Percentiles rank a stretch among this genome's conserved stretches.
phyloP scores from a whole-genome alignment of 1,284 basidiomycete species.

The Boletus semigastroideus region DNA sequence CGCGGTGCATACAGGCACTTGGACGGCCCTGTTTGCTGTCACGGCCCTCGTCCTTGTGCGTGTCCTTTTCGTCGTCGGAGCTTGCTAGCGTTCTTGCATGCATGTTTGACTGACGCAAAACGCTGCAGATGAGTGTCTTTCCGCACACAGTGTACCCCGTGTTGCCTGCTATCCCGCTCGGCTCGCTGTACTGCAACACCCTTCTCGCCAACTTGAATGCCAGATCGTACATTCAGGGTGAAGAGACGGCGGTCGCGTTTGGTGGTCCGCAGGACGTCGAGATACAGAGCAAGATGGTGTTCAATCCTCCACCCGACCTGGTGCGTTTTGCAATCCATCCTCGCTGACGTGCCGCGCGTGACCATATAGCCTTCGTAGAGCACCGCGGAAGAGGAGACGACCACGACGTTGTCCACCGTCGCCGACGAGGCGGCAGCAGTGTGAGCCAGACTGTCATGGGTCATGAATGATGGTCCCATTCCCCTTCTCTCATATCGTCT shows the following conservation, averaged over 20 bases:
- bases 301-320: not conserved
- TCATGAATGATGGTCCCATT: no score
- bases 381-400: no score
- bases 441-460: no score
- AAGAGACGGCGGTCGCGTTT: not conserved
- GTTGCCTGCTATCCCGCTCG: not conserved
- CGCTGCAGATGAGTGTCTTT: not conserved
- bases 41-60: constrained; percentile 12
- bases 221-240: constrained; percentile 8
- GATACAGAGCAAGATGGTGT: not conserved
- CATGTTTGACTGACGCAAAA: not conserved
- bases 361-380: no score
- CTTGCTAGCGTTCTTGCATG: not conserved
- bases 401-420: no score
- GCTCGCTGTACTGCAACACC: constrained; percentile 16
- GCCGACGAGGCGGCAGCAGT: no score
- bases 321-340: no score
- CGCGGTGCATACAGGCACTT: constrained; percentile 14
- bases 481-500: no score
- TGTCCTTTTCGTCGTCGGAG: not conserved
- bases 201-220: constrained; percentile 18
- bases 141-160: not conserved
- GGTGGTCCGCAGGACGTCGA: no score
- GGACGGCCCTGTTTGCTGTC: constrained; percentile 14
- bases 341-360: no score